Evolutionary conservation across 768 basidiomycete species (phyloP), one percentile per base, ranked within the genome.

Genomic region (Russula dissimulans): DNA sequence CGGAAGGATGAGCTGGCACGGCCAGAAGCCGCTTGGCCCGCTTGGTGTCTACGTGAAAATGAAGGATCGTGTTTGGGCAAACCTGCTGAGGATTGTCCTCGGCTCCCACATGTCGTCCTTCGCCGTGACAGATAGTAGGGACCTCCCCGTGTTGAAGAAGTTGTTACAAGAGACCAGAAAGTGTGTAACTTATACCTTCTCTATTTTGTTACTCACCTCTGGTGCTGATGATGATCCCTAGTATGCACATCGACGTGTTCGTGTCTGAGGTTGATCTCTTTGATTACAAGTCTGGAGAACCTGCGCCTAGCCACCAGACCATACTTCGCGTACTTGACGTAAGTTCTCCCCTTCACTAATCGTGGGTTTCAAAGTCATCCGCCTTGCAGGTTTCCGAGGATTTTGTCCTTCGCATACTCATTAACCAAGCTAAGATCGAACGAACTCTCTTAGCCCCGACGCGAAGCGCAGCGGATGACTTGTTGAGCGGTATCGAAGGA

Each of bases 291-390:
- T 60, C 65, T 1, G 93, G 93, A 31, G 92, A 95, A 68, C 86
- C 88, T 11, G 78, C 80, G 2, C 68, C 68, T 18, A 60, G 79
- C 22, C 78, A 85, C 54, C 74, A 83, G 3, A 97, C 95, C 6
- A 80, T 95, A 29, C 77, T 95, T 29, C 86, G 92, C 29, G 87
- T 86, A 17, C 79, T 97, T 8, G 83, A 88, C 31, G 95, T 93
- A 63, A 8, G 81, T 73, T n/a, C 5, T 7, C 26, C n/a, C 29
- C 11, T n/a, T 46, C 11, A 6, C n/a, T 10, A 18, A 7, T 8
- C 15, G 39, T 17, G 22, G 45, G 26, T 3, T 10, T 36, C 11
- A 34, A 56, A 41, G 11, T 44, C 45, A 8, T 31, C 38, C 26
- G 31, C n/a, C 18, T 56, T 54, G 26, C 65, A 97, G 93, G 78